phyloP scores from a whole-genome alignment of 2,329 filamentous ascomycete species.

The Penicillium glabrum region DNA sequence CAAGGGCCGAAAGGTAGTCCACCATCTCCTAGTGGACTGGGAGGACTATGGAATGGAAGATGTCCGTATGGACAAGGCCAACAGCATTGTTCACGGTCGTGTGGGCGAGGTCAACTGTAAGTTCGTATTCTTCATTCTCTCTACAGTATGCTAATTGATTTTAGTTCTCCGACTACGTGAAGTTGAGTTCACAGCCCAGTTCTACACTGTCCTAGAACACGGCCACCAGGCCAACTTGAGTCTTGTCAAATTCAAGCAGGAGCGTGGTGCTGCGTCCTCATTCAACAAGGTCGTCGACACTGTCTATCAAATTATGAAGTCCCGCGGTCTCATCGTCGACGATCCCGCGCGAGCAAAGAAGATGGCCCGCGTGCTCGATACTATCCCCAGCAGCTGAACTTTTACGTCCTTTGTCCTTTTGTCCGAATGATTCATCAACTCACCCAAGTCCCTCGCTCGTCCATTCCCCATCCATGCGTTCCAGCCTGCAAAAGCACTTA shows the following conservation, averaged over 20 bases:
- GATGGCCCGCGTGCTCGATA: conserved; percentile 54
- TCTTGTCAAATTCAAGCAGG: conserved; percentile 83
- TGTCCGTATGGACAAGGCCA: conserved; percentile 74
- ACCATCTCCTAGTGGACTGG: conserved; percentile 76
- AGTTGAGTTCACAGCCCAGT: conserved; percentile 81
- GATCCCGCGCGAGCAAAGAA: conserved; percentile 67
- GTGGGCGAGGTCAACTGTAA: conserved; percentile 77
- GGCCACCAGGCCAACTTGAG: conserved; percentile 73
- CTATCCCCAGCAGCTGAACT: conserved; percentile 5
- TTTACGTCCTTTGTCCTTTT: not conserved
- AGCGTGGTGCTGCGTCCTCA: conserved; percentile 85
- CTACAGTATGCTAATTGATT: conserved; percentile 6
- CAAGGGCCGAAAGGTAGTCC: conserved; percentile 75
- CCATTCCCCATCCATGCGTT: conserved; percentile 15
- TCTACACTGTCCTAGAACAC: conserved; percentile 87
- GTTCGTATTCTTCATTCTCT: conserved; percentile 33
- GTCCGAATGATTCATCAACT: not conserved
- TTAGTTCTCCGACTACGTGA: conserved; percentile 78
- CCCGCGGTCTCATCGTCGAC: conserved; percentile 65
- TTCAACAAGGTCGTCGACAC: conserved; percentile 82
- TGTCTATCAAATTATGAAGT: conserved; percentile 66
- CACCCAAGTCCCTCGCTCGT: not conserved
- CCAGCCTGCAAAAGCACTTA: conserved; percentile 19
- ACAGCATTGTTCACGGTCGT: conserved; percentile 75
- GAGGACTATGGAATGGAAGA: conserved; percentile 76